Conservation (phyloP, 305 asterid species). For the Fraxinus paxiana region DNA sequence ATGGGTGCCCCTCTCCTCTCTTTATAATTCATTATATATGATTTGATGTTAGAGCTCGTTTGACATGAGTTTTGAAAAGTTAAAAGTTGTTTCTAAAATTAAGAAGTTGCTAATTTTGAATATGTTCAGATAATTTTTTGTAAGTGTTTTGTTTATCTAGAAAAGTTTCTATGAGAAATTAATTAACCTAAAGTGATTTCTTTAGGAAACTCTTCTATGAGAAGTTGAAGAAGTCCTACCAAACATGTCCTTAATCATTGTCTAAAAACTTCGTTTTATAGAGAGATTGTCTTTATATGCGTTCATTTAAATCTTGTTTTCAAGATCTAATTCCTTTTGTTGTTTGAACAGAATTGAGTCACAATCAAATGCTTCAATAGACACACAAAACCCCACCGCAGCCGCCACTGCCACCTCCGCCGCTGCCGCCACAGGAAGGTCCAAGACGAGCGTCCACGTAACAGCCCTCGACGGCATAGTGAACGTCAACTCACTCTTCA, state of each 20-base stretch:
- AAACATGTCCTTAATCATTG: not conserved
- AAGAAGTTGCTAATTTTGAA: no score
- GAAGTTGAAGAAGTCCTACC: not conserved
- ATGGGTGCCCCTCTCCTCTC: not conserved
- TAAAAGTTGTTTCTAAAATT: no score
- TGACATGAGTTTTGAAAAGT: not conserved
- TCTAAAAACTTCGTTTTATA: not conserved
- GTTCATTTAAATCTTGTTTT: not conserved
- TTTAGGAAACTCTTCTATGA: not conserved
- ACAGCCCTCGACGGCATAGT: slow-evolving; percentile 41
- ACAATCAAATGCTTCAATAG: slow-evolving; percentile 12
- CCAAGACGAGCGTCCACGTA: slow-evolving; percentile 30
- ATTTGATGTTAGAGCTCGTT: not conserved
- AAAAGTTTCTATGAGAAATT: no score
- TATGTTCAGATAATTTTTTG: no score
- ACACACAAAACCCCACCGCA: not conserved
- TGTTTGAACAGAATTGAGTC: slow-evolving; percentile 9
- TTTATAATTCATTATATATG: no score
- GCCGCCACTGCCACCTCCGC: not conserved
- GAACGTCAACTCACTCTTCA: slow-evolving; percentile 45
- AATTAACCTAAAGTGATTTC: not conserved
- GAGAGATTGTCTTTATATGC: not conserved
- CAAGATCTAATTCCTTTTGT: not conserved
- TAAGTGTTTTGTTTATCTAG: no score
- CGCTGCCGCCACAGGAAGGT: not conserved